Evolutionary conservation across 2,329 filamentous ascomycete species (phyloP).

Genomic region (Pseudopyricularia javanii): DNA sequence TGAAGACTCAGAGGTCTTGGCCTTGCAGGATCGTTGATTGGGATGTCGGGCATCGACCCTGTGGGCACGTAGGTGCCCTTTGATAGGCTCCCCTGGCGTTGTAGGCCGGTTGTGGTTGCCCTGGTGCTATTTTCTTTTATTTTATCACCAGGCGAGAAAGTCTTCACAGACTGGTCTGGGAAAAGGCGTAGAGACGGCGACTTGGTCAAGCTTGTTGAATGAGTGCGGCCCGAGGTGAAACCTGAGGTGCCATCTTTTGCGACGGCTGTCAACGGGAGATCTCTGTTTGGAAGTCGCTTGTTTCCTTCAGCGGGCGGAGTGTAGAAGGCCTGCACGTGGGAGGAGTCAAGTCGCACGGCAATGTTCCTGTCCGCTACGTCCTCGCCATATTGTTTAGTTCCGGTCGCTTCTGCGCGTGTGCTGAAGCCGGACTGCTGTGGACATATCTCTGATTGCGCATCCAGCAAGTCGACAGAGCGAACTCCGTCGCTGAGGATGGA

Average conservation of each 20-base stretch:
- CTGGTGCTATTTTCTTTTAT: neutral
- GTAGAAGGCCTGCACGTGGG: conserved; percentile 23
- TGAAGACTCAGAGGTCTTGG: neutral
- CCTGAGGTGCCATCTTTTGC: neutral
- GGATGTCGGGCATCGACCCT: neutral
- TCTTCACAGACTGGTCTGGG: conserved; percentile 3
- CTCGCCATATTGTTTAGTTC: conserved; percentile 45
- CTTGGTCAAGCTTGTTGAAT: conserved; percentile 5
- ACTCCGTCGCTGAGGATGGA: conserved; percentile 19
- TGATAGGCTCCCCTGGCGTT: neutral
- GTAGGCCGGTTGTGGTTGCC: neutral
- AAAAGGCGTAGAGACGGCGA: conserved; percentile 7
- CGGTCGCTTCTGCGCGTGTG: conserved; percentile 34
- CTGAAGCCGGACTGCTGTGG: conserved; percentile 29
- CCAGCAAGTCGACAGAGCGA: conserved; percentile 39
- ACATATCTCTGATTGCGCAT: conserved; percentile 41
- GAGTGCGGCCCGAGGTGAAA: neutral
- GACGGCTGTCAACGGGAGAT: conserved; percentile 3
- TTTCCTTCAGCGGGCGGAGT: conserved; percentile 7
- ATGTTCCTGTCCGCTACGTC: conserved; percentile 53
- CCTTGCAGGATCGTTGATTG: neutral
- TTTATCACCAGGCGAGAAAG: neutral
- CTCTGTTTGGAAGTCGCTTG: conserved; percentile 7
- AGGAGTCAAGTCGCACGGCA: conserved; percentile 21
- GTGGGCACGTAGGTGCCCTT: conserved; percentile 6